Conservation (phyloP, 2,329 filamentous ascomycete species). For the Claviceps monticola region DNA sequence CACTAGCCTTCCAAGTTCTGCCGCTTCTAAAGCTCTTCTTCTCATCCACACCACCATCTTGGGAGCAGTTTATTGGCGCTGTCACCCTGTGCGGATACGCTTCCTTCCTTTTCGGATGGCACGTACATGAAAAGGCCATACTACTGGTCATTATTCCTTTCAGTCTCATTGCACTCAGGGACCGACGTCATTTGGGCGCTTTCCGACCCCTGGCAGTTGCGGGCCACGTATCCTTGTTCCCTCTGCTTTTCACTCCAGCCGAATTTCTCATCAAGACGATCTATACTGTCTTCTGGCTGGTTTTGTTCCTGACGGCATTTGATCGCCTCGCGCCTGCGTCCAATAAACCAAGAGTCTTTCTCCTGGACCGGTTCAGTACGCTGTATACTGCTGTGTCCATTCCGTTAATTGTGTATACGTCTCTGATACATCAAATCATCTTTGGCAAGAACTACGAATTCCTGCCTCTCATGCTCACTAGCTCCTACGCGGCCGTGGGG, state of each 20-base stretch:
- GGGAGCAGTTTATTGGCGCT: slow-evolving; percentile 80
- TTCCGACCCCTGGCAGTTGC: slow-evolving; percentile 87
- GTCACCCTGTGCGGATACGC: slow-evolving; percentile 90
- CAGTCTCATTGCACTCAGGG: slow-evolving; percentile 78
- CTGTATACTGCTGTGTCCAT: slow-evolving; percentile 84
- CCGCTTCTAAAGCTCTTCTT: slow-evolving; percentile 70
- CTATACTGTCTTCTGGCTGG: slow-evolving; percentile 86
- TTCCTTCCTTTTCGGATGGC: slow-evolving; percentile 96
- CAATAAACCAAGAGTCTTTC: slow-evolving; percentile 64
- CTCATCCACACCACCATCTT: slow-evolving; percentile 46
- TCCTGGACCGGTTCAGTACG: slow-evolving; percentile 81
- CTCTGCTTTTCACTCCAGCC: slow-evolving; percentile 76
- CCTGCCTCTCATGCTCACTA: slow-evolving; percentile 91
- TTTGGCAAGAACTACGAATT: slow-evolving; percentile 81
- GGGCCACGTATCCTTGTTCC: slow-evolving; percentile 90
- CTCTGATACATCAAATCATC: slow-evolving; percentile 65
- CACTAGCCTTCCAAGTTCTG: slow-evolving; percentile 66
- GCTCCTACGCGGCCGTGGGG: slow-evolving; percentile 86
- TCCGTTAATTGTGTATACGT: slow-evolving; percentile 79
- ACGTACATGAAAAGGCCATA: slow-evolving; percentile 96
- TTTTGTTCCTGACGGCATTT: slow-evolving; percentile 74
- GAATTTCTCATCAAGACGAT: slow-evolving; percentile 91
- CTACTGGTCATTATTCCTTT: slow-evolving; percentile 91
- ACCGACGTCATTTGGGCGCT: slow-evolving; percentile 78
- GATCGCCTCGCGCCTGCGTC: slow-evolving; percentile 79